Conservation (phyloP, 2,329 filamentous ascomycete genomes). For the Monosporascus sp. region DNA sequence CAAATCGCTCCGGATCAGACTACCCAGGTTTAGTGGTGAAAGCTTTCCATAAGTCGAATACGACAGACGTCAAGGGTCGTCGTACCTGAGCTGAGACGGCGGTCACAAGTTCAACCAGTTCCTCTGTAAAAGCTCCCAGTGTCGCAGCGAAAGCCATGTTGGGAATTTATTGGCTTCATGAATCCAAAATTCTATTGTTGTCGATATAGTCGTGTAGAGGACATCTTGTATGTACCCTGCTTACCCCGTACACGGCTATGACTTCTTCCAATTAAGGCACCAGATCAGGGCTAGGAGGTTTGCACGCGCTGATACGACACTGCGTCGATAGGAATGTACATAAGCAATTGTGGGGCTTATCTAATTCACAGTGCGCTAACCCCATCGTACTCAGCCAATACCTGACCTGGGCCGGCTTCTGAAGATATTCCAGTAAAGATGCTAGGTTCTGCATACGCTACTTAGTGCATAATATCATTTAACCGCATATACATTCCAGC, state of each 20-base stretch:
- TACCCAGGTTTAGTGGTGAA: constrained; percentile 14
- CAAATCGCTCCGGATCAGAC: constrained; percentile 32
- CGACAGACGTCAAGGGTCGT: constrained; percentile 1
- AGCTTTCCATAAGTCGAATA: constrained; percentile 11
- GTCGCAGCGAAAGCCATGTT: constrained; percentile 66
- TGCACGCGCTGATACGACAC: neutral
- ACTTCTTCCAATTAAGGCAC: neutral
- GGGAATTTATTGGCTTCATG: neutral
- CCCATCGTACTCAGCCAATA: no score
- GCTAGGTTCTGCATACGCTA: no score
- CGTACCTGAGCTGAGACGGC: constrained; percentile 48
- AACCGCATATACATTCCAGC: no score
- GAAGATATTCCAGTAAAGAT: no score
- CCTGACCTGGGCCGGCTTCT: no score
- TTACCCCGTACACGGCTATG: neutral
- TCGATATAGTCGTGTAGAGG: neutral
- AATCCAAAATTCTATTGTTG: neutral
- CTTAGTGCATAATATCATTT: no score
- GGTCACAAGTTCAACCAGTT: constrained; percentile 62
- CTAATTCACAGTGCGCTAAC: no score
- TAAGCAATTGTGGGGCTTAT: no score
- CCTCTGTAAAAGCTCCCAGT: constrained; percentile 60
- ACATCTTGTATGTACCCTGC: neutral
- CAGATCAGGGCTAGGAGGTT: neutral
- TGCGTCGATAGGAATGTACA: neutral